phyloP scores from a whole-genome alignment of 2,329 filamentous ascomycete species.

The Phialemoniopsis sp. region DNA sequence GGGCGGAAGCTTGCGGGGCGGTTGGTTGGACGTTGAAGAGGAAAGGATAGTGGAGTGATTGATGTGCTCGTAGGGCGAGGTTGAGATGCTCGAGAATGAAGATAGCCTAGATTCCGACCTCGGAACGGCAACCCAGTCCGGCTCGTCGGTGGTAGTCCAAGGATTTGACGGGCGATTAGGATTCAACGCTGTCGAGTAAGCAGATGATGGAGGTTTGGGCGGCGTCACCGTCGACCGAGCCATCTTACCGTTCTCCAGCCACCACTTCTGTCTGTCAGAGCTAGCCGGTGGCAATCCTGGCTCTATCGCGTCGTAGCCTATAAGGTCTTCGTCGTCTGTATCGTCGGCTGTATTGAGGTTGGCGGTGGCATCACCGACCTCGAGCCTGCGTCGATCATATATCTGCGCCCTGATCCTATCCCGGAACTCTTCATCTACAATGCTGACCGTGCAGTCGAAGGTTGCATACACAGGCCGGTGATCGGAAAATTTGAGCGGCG shows the following conservation, averaged over 20 bases:
- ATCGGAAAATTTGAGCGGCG: constrained; percentile 84
- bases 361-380: constrained; percentile 61
- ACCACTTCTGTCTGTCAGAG: constrained; percentile 67
- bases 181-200: constrained; percentile 62
- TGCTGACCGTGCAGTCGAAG: constrained; percentile 79
- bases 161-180: constrained; percentile 75
- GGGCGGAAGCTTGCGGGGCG: constrained; percentile 46
- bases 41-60: constrained; percentile 42
- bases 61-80: constrained; percentile 56
- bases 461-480: constrained; percentile 92
- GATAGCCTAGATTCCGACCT: constrained; percentile 49
- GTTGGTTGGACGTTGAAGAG: constrained; percentile 38
- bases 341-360: constrained; percentile 47
- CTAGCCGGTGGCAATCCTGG: constrained; percentile 68
- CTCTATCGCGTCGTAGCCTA: constrained; percentile 79
- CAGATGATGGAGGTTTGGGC: constrained; percentile 45
- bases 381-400: constrained; percentile 64
- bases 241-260: constrained; percentile 66
- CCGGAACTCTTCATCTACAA: constrained; percentile 71
- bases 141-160: constrained; percentile 68
- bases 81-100: constrained; percentile 52
- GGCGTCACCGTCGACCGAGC: constrained; percentile 69
- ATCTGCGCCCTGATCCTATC: constrained; percentile 70
- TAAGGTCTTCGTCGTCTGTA: constrained; percentile 73
- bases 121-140: constrained; percentile 76